These are phyloP conservation scores for Ochetophila trinervis DNA, from an alignment of 306 rosid genomes.

Conservation along the genomic window DNA sequence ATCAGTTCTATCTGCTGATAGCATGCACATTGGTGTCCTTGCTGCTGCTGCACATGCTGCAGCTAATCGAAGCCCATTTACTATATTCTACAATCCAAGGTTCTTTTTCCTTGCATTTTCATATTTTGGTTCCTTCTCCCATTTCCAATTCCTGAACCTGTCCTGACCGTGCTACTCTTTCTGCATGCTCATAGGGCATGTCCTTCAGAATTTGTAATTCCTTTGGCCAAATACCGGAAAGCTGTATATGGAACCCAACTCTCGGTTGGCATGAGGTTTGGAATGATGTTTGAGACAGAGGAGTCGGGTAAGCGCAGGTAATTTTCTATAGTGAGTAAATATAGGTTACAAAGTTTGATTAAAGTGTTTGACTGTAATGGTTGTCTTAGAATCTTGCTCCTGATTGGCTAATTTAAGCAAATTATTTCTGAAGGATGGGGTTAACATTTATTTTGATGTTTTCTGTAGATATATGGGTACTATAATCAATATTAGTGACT, in stretches of 20 bases:
- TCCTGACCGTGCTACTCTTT: conserved; percentile 4
- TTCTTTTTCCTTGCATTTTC: conserved; percentile 10
- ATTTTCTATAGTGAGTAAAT: conserved; percentile 16
- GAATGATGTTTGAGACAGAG: conserved; percentile 99
- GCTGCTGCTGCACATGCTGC: conserved; percentile 99
- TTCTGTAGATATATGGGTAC: conserved; percentile 90
- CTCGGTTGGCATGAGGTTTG: conserved; percentile 96
- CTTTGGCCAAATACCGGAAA: conserved; percentile 69
- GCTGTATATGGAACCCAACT: conserved; percentile 77
- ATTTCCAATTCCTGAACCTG: neutral
- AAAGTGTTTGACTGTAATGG: too few species aligned
- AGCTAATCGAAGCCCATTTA: conserved; percentile 75
- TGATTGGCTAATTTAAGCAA: neutral
- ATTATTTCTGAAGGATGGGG: neutral
- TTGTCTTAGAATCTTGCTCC: too few species aligned
- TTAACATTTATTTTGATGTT: conserved; percentile 18
- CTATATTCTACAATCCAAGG: conserved; percentile 98
- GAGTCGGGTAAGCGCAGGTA: conserved; percentile 98
- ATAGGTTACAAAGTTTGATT: neutral
- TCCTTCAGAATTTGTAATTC: conserved; percentile 94
- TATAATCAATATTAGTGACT: conserved; percentile 66
- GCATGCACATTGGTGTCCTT: conserved; percentile 99
- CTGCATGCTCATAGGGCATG: conserved; percentile 66
- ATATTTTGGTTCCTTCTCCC: neutral
- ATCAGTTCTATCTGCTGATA: conserved; percentile 92